Evolutionary conservation across 2,329 filamentous ascomycete species (phyloP), one percentile per base, ranked within the genome.

Genomic region (Claviceps sorghi): DNA sequence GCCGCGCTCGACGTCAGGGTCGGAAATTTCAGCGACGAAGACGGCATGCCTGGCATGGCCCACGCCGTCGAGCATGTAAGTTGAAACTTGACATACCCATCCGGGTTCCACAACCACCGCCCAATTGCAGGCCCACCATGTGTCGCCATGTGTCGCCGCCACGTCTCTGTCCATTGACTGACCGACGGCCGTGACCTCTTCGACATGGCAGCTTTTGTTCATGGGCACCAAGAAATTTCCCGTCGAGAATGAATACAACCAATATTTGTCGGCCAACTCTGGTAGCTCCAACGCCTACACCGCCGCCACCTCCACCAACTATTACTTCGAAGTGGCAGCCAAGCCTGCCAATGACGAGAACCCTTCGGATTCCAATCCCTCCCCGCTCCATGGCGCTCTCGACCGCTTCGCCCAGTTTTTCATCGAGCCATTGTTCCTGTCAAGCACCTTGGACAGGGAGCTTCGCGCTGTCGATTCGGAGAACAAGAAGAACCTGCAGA

Each of bases 181-280:
- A 62, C 50, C 11, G 38, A n/a, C 22, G 13, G 41, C 19, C 22
- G 5, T 51, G 21, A 15, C 21, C 13, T 13, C 26, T 51, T 29
- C 7, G 17, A 15, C 30, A n/a, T 11, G 36, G 34, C 50, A 83
- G 76, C 72, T 96, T 58, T 73, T 98, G 26, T 98, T 98, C 72
- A 97, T 98, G 93, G 93, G 93, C 49, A 98, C 93, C 8, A 85
- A 95, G 68, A 98, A 97, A 79, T 98, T 93, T 63, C 93, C 93
- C 0, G 80, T 84, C 65, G 91, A 96, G 70, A 97, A 98, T 67
- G 91, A 86, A 58, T 98, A 98, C 73, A 88, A 88, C 62, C 84
- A 91, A 65, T 98, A 95, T 66, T 79, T 98, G 51, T 86, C 89
- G 50, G 78, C 87, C 54, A 85, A 96, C 66, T 95, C 89, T 10